Evolutionary conservation across 2,329 filamentous ascomycete genomes (phyloP), one percentile per base, ranked within the genome.

Genomic region (Sporothrix globosa): DNA sequence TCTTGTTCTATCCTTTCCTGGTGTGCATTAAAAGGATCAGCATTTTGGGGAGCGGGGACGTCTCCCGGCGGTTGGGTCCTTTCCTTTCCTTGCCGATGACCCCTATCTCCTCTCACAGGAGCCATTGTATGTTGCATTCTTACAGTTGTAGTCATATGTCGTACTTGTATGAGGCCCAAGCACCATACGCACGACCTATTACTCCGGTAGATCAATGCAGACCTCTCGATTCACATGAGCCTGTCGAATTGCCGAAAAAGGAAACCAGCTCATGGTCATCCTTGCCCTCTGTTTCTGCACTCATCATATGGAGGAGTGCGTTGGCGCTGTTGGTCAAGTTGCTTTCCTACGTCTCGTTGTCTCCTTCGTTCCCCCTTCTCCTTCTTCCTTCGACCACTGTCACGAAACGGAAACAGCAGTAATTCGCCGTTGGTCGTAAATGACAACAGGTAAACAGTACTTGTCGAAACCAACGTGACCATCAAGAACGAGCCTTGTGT

Each of bases 181-280:
- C 48, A n/a, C 17, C 17, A n/a, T 7, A 21, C n/a, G 39, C 39
- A 24, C n/a, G 27, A 17, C 56, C 14, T 34, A 44, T 44, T 61
- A 11, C 13, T 17, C 52, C 9, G 6, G 10, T 13, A 41, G 58
- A 46, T 61, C 58, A 61, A n/a, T 34, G 13, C 21, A 61, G n/a
- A 27, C 58, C 39, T 46, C 44, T 39, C n/a, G 5, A n/a, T 46
- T 61, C 39, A 46, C 58, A 17, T 39, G 14, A 46, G 21, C 44
- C 9, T 46, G n/a, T 24, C 19, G 24, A 24, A 19, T 27, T 24
- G 39, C 58, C 21, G 9, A 44, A 63, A 46, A 7, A 46, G 58
- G 56, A 61, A 63, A 63, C 58, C 39, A 27, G 39, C 58, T 63
- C 39, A 61, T 61, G 56, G 14, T 34, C 56, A 61, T 24, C 56